These are phyloP conservation scores for Claviceps citrina DNA, from an alignment of 2,329 filamentous ascomycete genomes.

Conservation along the genomic window DNA sequence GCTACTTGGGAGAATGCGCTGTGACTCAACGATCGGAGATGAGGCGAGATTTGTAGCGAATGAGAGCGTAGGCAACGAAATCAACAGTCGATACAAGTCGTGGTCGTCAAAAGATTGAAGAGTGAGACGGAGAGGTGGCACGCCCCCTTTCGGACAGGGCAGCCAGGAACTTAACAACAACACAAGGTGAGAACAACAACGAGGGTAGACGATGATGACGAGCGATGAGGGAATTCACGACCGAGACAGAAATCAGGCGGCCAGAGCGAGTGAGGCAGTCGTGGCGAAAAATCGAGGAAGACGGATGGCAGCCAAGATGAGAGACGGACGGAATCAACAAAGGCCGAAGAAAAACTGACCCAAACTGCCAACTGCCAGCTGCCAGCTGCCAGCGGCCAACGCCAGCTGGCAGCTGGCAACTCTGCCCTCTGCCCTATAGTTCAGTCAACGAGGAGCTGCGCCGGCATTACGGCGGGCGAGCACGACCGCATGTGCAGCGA, in stretches of 20 bases:
- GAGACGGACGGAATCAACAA: conserved; percentile 8
- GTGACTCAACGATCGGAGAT: neutral
- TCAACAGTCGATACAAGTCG: neutral
- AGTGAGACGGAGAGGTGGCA: neutral
- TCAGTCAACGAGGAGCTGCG: too few relatives aligned
- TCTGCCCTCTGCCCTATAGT: too few relatives aligned
- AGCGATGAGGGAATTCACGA: conserved; percentile 18
- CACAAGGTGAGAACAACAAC: neutral
- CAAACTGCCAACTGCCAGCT: too few relatives aligned
- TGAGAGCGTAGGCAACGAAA: neutral
- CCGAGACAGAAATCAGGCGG: conserved; percentile 25
- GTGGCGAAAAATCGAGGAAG: conserved; percentile 8
- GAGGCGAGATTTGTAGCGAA: neutral
- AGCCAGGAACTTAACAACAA: neutral
- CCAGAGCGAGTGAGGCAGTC: conserved; percentile 45
- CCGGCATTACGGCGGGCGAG: too few relatives aligned
- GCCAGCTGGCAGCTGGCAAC: too few relatives aligned
- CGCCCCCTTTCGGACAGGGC: neutral
- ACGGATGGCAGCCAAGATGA: conserved; percentile 6
- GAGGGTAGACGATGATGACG: neutral
- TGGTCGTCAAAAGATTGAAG: neutral
- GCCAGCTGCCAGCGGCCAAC: too few relatives aligned
- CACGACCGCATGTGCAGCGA: too few relatives aligned
- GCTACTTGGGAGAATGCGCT: neutral
- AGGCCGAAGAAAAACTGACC: neutral